phyloP scores from a whole-genome alignment of 2,329 filamentous ascomycete genomes.

The Fusarium humuli region DNA sequence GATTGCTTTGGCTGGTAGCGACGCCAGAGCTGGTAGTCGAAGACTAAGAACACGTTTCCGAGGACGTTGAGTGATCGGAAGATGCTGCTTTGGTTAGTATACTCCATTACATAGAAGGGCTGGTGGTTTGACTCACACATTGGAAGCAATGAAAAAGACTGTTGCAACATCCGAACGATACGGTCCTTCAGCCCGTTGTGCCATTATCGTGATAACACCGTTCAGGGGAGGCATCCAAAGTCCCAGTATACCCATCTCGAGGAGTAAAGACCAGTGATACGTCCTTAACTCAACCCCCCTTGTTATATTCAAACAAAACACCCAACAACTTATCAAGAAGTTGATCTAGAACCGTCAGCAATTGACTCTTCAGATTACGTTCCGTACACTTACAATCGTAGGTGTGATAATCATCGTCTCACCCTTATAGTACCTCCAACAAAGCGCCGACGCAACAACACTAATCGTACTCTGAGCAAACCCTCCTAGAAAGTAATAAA shows the following conservation, averaged over 20 bases:
- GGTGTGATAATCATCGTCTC: slow-evolving; percentile 50
- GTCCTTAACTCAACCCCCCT: slow-evolving; percentile 53
- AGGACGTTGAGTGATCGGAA: slow-evolving; percentile 55
- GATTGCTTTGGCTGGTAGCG: slow-evolving; percentile 50
- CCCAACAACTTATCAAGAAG: slow-evolving; percentile 54
- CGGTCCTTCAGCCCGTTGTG: neutral
- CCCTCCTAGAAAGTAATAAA: slow-evolving; percentile 54
- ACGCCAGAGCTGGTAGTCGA: slow-evolving; percentile 54
- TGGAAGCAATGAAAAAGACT: slow-evolving; percentile 52
- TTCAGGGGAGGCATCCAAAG: slow-evolving; percentile 46
- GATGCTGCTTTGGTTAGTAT: slow-evolving; percentile 43
- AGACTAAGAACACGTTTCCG: slow-evolving; percentile 54
- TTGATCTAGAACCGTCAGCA: slow-evolving; percentile 46
- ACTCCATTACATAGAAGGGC: accelerated
- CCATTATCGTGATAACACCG: slow-evolving; percentile 41
- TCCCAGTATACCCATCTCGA: slow-evolving; percentile 49
- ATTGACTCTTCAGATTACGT: accelerated
- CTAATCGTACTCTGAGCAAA: slow-evolving; percentile 54
- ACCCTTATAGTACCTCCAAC: slow-evolving; percentile 53
- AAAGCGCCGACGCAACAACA: slow-evolving; percentile 52
- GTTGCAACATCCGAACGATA: slow-evolving; percentile 46
- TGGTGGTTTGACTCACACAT: slow-evolving; percentile 53
- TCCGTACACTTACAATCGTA: slow-evolving; percentile 48
- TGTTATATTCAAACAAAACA: slow-evolving; percentile 50
- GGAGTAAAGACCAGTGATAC: slow-evolving; percentile 53